Evolutionary conservation across 768 basidiomycete genomes (phyloP), one percentile per base, ranked within the genome.

Genomic region (Fomitopsis serialis): DNA sequence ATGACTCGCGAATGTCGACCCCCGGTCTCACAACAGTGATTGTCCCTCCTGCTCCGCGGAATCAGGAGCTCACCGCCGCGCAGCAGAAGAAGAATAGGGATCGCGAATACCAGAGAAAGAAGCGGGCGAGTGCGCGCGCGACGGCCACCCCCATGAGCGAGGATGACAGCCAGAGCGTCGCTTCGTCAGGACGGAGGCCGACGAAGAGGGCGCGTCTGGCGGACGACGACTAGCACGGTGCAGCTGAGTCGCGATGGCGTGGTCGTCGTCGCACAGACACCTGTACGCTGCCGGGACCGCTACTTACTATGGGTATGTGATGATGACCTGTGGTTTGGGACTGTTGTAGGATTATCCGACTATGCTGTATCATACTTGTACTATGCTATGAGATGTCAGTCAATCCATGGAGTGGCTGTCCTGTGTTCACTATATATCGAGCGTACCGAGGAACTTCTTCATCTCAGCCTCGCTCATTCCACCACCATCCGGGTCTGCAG

Each of bases 41-140:
- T 32, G 80, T 90, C 0, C 87, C 87, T 2, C 86, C 89, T 21
- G 87, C 88, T 4, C 78, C 86, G 17, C 74, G 82, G 46, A 72
- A 73, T 10, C 83, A 85, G 58, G 89, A 89, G 56, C 69, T 86
- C 21, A 80, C 80, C 7, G 78, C 85, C 11, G 85, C 85, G 0
- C 85, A 89, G 61, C 78, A 82, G 58, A 92, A 92, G 69, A 86
- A 85, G 68, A 72, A 81, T 45, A 74, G 88, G n/a, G 89, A 91
- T 62, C 77, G 85, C 55, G 87, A 90, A 60, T 92, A 90, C 63
- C 89, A 91, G 64, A 71, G 89, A 52, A 81, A 81, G 68, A 90
- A 89, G 63, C 77, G 89, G 21, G 87, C 87, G 44, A 68, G 67
- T 57, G 78, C 76, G 11, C 85, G 86, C 52, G 77, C 79, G 19